Percentiles rank a stretch among this genome's conserved stretches.
phyloP scores from a whole-genome alignment of 129 eudicot species.

The sunflower (Helianthus annuus) region HanXRQr2.0-SUNRISE NC_035441.2:187369459-187369958 shows the following conservation, averaged over 20 bases:
- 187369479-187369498: too few relatives aligned
- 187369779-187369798: not conserved
- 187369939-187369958: conserved; percentile 96
- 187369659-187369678: conserved; percentile 85
- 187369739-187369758: conserved; percentile 97
- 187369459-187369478: too few relatives aligned
- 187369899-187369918: conserved; percentile 81
- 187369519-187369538: too few relatives aligned
- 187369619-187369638: not conserved
- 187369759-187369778: conserved; percentile 66
- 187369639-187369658: conserved; percentile 57
- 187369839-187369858: conserved; percentile 90
- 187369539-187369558: too few relatives aligned
- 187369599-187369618: not conserved
- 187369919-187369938: conserved; percentile 96
- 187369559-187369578: too few relatives aligned
- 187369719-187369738: conserved; percentile 82
- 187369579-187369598: not conserved
- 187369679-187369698: conserved; percentile 70
- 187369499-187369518: too few relatives aligned
- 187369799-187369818: not conserved
- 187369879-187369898: conserved; percentile 90
- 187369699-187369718: conserved; percentile 61
- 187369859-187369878: conserved; percentile 97
- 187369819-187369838: conserved; percentile 15